phyloP scores from a whole-genome alignment of 441 rosid species.

The Erysimum cheiri region DNA sequence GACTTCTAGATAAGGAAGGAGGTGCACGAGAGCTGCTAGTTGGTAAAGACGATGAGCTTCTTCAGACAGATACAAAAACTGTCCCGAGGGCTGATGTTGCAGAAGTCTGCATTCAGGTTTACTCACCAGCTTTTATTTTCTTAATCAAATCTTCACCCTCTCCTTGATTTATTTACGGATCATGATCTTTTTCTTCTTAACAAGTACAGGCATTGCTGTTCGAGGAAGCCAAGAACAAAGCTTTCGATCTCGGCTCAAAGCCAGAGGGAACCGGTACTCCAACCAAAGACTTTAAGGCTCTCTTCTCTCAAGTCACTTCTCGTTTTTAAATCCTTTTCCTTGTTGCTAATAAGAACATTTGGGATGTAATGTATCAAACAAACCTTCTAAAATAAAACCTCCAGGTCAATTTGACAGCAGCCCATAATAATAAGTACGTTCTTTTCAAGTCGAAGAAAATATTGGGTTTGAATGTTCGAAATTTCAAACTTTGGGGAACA shows the following conservation, averaged over 20 bases:
- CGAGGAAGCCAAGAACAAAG: slow-evolving; percentile 86
- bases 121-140: background rate
- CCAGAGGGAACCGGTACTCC: slow-evolving; percentile 82
- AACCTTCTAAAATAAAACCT: background rate
- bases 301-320: slow-evolving; percentile 67
- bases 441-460: background rate
- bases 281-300: slow-evolving; percentile 84
- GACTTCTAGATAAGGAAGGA: slow-evolving; percentile 90
- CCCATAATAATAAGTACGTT: background rate
- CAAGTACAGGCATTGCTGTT: slow-evolving; percentile 67
- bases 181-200: background rate
- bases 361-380: slow-evolving; percentile 12
- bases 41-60: slow-evolving; percentile 95
- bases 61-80: slow-evolving; percentile 76
- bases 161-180: background rate
- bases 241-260: slow-evolving; percentile 90
- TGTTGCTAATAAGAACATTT: slow-evolving; percentile 1
- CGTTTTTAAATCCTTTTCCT: slow-evolving; percentile 51
- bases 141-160: background rate
- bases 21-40: slow-evolving; percentile 79
- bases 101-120: slow-evolving; percentile 94
- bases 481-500: background rate
- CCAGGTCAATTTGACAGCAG: background rate
- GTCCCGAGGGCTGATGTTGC: slow-evolving; percentile 89
- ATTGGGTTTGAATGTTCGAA: background rate